Base-by-base conservation (phyloP, 371 early-diverging fungal genomes). In the Caulochytrium protostelioides region DNA sequence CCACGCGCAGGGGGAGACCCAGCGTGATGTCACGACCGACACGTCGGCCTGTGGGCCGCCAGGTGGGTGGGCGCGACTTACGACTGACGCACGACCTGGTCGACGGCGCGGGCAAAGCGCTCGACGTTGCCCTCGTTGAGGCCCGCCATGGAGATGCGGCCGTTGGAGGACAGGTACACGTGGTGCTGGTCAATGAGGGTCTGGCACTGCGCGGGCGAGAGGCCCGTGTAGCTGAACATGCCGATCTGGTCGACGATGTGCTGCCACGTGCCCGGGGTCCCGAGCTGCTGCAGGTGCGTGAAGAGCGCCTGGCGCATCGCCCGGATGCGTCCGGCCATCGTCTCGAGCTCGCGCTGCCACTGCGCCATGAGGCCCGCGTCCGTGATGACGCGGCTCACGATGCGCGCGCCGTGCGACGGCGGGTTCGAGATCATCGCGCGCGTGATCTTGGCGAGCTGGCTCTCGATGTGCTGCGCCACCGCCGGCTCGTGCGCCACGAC, bases 191-290 rank as follows among this genome's bases (percentile, higher is more conserved):
- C 72, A 39, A 63, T 67, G 38, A 94, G 59, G 4, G 66, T 64
- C 41, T 66, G 61, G 39, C 79, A 83, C 35, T 54, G 59, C 5
- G 42, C 40, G 25, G 45, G 47, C 23, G 40, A 23, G 10, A 90
- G 52, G 4, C 94, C 94, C 4, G 94, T 90, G 59, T 73, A 94
- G 6, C 76, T 74, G 49, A 92, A 92, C 94, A 92, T 92, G 51
- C 94, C 94, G 44, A 89, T 89, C 56, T 92, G 94, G 38, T 77
- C 72, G 8, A 72, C 58, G 43, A 90, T 85, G 42, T 94, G 94
- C 43, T 81, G 61, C 91, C 94, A 94, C 19, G 67, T 72, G 28
- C 90, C 94, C 15, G 89, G 91, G 2, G 94, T 87, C 23, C 67
- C 52, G 28, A 82, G 54, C 16, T 62, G 54, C 2, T 46, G 49